Evolutionary conservation across 495 filamentous ascomycete species (phyloP), one percentile per base, ranked within the genome.

Genomic region (Platismatia glauca): DNA sequence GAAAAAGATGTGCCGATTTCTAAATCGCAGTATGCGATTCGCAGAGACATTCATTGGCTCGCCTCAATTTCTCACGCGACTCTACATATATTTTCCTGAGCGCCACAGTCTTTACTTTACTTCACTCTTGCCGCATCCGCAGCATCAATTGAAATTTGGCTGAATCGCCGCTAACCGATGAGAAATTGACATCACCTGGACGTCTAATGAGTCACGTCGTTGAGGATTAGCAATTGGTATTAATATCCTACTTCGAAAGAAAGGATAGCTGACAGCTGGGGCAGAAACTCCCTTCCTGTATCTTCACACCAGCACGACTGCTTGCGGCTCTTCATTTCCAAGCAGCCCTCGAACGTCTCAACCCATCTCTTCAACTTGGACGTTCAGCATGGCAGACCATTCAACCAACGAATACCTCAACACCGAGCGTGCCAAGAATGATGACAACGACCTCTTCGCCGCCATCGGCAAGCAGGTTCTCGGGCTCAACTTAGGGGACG

Each of bases 401-500:
- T 29, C 60, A 24, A 62, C 60, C 8, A 67, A 67, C 39, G 65
- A 67, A 4, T 67, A 60, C 39, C 41, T 59, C 7, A 63, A 61
- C 24, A 59, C 64, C 2, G 61, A 61, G 34, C 61, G 65, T 41
- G 65, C 65, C 7, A 38, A 57, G 52, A 67, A 64, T 22, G 65
- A 67, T 22, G 58, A 66, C 7, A 55, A 68, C 27, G 66, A 66
- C 35, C 53, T 68, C 1, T 68, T 68, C 38, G 48, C 64, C 12
- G 64, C 59, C 7, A 60, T 68, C 33, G 66, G 66, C 39, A 68
- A 68, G 58, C 63, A 61, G n/a, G 66, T 68, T 24, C 56, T 61
- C 1, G 66, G 60, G 24, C 56, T 66, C n/a, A 66, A 58, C n/a
- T 7, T 64, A 5, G 75, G 79, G 44, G 66, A 78, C 31, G 77